A percentile compares a stretch with the other conserved stretches of the same genome.
Evolutionary conservation across 768 basidiomycete species (phyloP).

Genomic region (Galerina marginata): DNA sequence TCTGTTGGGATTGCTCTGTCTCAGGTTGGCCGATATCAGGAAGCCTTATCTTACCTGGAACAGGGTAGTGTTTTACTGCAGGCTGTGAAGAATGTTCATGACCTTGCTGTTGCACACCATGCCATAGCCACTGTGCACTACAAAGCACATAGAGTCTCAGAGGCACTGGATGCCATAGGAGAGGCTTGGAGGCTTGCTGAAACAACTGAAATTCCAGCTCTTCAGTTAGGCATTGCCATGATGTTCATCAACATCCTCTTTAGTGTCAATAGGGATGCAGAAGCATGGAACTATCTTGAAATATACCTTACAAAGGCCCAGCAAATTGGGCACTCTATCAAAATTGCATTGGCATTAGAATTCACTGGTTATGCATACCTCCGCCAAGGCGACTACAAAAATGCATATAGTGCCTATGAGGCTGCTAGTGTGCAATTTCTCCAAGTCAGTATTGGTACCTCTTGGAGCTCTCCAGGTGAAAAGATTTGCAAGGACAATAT

Average conservation of each 20-base stretch:
- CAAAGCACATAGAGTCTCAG: neutral
- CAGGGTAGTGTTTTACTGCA: neutral
- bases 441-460: neutral
- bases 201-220: neutral
- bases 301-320: neutral
- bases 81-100: neutral
- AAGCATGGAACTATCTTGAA: neutral
- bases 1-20: neutral
- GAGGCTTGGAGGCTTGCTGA: conserved; percentile 3
- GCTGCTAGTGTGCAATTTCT: too few relatives aligned
- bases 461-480: neutral
- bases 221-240: neutral
- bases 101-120: conserved; percentile 3
- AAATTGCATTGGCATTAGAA: neutral
- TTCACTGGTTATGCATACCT: conserved; percentile 9
- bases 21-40: neutral
- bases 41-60: neutral
- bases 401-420: conserved; percentile 7
- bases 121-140: neutral
- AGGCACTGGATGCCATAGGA: neutral
- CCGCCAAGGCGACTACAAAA: conserved; percentile 8
- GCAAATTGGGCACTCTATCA: neutral
- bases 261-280: neutral
- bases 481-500: too few relatives aligned
- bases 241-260: too few relatives aligned